Base-by-base conservation (phyloP, 495 filamentous ascomycete genomes). In the Lasiosphaeriaceae sp. region DNA sequence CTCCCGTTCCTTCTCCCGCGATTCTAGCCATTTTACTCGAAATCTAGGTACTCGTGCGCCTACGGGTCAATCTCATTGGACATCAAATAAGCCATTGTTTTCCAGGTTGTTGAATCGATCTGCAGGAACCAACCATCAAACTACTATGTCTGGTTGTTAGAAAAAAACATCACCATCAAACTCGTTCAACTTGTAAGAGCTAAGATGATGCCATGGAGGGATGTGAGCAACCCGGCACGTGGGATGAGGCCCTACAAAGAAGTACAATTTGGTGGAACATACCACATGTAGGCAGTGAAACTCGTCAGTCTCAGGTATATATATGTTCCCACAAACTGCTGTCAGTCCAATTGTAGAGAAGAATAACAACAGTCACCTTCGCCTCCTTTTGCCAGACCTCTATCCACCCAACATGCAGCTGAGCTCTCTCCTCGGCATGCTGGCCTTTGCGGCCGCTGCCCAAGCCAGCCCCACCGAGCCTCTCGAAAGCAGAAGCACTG, bases 391-490 rank as follows among this genome's bases (percentile, higher is more conserved):
- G 16, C 45, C 22, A 12, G 37, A 54, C 20, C n/a, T n/a, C n/a
- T 29, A 14, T 46, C 21, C 19, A 17, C 6, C 23, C 50, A 26
- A 43, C 8, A 43, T 43, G 39, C 39, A 43, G 39, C 39, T 43
- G 5, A 50, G 19, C 19, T 26, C 50, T 26, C 43, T 50, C 17
- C 21, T 58, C 31, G 50, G 39, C 39, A 43, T 43, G 39, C 50
- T 19, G 56, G 49, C 9, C 49, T 58, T 21, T 43, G 44, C 56
- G 23, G 44, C 56, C 24, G 50, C 24, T 17, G 56, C 50, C 39
- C 14, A 43, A 43, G 39, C 39, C 14, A 17, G 14, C n/a, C 45
- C 20, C 16, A 14, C 45, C 8, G 19, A 47, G 11, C 20, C 20
- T 8, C 2, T 47, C 19, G 9, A 23, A 14, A 31, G 45, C 19